These are phyloP conservation scores for Mimosa bimucronata DNA, from an alignment of 306 rosid genomes.

Conservation along the genomic window DNA sequence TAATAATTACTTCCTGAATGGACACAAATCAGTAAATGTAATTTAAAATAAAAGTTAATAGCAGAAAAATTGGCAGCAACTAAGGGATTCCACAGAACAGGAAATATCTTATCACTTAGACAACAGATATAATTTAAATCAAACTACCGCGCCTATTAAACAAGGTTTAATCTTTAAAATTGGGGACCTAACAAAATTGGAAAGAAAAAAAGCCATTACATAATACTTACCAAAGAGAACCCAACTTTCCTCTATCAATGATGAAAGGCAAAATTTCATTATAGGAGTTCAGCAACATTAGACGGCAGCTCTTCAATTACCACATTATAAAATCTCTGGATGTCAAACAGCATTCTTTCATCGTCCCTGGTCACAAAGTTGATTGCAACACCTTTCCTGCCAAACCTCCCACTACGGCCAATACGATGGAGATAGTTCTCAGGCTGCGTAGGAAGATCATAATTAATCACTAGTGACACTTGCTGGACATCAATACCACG, in stretches of 20 bases:
- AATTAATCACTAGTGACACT: conserved; percentile 81
- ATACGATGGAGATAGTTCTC: conserved; percentile 88
- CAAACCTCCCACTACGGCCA: conserved; percentile 88
- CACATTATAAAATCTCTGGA: conserved; percentile 84
- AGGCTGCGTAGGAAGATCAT: conserved; percentile 87
- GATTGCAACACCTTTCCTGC: conserved; percentile 87
- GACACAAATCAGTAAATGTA: background rate
- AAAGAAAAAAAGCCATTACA: conserved; percentile 37
- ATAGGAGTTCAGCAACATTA: conserved; percentile 82
- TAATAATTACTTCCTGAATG: background rate
- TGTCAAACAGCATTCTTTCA: conserved; percentile 76
- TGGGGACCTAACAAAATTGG: conserved; percentile 46
- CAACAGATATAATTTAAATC: conserved; percentile 41
- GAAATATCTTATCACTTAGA: conserved; percentile 37
- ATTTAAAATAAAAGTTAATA: conserved; percentile 1
- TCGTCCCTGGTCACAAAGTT: conserved; percentile 76
- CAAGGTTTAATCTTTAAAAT: conserved; percentile 36
- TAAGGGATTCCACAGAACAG: conserved; percentile 50
- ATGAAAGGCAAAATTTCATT: conserved; percentile 48
- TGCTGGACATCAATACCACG: conserved; percentile 93
- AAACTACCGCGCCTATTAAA: conserved; percentile 52
- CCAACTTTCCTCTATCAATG: conserved; percentile 40
- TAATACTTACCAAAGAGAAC: conserved; percentile 48
- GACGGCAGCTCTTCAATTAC: conserved; percentile 80
- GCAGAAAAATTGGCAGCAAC: conserved; percentile 37